A percentile compares a stretch with the other conserved stretches of the same genome.
Evolutionary conservation across 768 basidiomycete species (phyloP).

Genomic region (Jaapia argillacea): DNA sequence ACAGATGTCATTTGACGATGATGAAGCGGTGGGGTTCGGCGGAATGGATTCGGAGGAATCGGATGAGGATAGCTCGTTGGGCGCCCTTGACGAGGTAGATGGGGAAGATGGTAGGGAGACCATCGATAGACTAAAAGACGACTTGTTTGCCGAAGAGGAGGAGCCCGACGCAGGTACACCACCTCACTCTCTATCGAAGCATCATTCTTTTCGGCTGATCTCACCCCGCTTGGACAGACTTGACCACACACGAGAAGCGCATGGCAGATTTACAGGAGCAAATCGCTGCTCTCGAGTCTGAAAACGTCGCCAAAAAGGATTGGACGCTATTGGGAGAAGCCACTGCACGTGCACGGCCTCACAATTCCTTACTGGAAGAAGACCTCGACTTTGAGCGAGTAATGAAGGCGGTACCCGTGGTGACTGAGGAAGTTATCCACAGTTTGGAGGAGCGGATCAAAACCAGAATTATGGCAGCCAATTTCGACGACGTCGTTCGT

Average conservation of each 20-base stretch:
- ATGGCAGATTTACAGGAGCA: constrained; percentile 64
- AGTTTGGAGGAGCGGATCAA: constrained; percentile 88
- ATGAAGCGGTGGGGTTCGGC: constrained; percentile 13
- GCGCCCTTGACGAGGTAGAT: constrained; percentile 10
- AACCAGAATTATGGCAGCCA: constrained; percentile 70
- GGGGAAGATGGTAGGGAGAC: constrained; percentile 28
- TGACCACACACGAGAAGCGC: constrained; percentile 77
- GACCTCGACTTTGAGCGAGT: constrained; percentile 92
- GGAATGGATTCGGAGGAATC: constrained; percentile 9
- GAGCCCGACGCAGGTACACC: constrained; percentile 21
- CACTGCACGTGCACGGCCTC: constrained; percentile 68
- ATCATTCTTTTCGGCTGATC: neutral
- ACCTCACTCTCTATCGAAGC: neutral
- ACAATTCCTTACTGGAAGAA: constrained; percentile 87
- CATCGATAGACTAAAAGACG: constrained; percentile 65
- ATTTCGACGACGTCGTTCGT: constrained; percentile 91
- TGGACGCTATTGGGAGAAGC: constrained; percentile 95
- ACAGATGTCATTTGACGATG: constrained; percentile 16
- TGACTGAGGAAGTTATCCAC: constrained; percentile 82
- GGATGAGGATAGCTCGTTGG: constrained; percentile 21
- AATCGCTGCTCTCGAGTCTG: constrained; percentile 72
- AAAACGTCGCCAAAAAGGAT: constrained; percentile 82
- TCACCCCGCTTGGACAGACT: constrained; percentile 24
- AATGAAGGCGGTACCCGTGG: constrained; percentile 75
- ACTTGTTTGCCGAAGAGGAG: constrained; percentile 71